phyloP scores from a whole-genome alignment of 495 filamentous ascomycete species.

The Penicillium argentinense region DNA sequence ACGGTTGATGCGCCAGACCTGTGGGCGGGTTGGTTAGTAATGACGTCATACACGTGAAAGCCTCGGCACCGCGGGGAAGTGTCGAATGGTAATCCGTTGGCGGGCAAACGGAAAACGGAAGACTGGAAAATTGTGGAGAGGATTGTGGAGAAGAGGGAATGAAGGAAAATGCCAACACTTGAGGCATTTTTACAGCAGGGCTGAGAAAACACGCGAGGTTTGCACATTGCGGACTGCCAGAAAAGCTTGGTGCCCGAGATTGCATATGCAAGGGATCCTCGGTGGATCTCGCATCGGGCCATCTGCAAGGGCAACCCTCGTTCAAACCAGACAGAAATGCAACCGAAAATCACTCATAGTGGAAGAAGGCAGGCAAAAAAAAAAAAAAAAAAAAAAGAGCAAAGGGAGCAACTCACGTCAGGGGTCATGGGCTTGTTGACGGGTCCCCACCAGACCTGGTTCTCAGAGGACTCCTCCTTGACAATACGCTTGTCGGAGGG shows the following conservation, averaged over 20 bases:
- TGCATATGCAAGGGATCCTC: slow-evolving; percentile 29
- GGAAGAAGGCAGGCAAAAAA: not conserved
- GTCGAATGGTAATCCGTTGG: not conserved
- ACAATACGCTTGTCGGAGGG: slow-evolving; percentile 97
- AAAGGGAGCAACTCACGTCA: slow-evolving; percentile 84
- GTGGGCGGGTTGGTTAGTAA: slow-evolving; percentile 22
- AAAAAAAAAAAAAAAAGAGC: slow-evolving; percentile 10
- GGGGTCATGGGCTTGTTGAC: slow-evolving; percentile 99
- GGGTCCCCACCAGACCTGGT: slow-evolving; percentile 95
- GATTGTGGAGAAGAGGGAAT: not conserved
- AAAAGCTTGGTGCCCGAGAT: slow-evolving; percentile 37
- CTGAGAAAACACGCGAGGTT: too few relatives aligned
- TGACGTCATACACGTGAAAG: slow-evolving; percentile 43
- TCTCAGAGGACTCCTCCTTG: slow-evolving; percentile 83
- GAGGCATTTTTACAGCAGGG: slow-evolving; percentile 1
- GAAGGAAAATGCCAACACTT: not conserved
- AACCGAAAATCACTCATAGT: slow-evolving; percentile 24
- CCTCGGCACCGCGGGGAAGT: slow-evolving; percentile 19
- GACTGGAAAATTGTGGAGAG: not conserved
- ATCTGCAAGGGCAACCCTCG: slow-evolving; percentile 31
- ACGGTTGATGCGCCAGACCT: slow-evolving; percentile 99
- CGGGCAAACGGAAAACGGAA: slow-evolving; percentile 1
- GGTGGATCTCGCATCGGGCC: slow-evolving; percentile 21
- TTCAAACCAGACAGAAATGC: slow-evolving; percentile 13
- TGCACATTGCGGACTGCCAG: slow-evolving; percentile 16